Base-by-base conservation (phyloP, 2,329 filamentous ascomycete species). In the Aspergillus uvarum region DNA sequence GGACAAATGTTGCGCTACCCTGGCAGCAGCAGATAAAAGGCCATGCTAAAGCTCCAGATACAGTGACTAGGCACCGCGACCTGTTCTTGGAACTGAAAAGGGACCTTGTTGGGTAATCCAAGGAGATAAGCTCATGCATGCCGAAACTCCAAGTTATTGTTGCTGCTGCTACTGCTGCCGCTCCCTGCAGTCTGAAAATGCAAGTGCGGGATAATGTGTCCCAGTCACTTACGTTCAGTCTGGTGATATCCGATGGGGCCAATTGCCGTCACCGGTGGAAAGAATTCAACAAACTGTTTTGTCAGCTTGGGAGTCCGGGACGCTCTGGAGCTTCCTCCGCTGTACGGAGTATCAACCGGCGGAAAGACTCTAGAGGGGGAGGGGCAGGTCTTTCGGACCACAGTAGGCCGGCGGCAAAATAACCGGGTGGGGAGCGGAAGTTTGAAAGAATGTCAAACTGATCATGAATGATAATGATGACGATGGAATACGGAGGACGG, bases 391-490 rank as follows among this genome's bases (percentile, higher is more conserved):
- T 59, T 29, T 64, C 72, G 71, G 72, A 72, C 64, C 55, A 72
- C 72, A 64, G 72, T 69, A 67, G 67, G 59, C 72, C 72, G 71
- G 64, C 56, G 56, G 66, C 60, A 63, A 68, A 63, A 64, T 59
- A 51, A 58, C 57, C 60, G 65, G 63, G 65, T 67, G 61, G 61
- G 63, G 65, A 63, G 50, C 26, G 47, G n/a, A 31, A 48, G 14
- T 44, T 61, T 57, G 54, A 55, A 24, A n/a, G 21, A 35, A n/a
- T 47, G 26, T 48, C 44, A 56, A 44, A 56, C 47, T 32, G 52
- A 53, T 38, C 16, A 47, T 49, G 54, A 44, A 54, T 47, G 26
- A 51, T 56, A 44, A 55, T 56, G 32, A 48, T 14, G 29, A 58
- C 29, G 50, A 11, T 51, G 58, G 58, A 60, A 35, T 35, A 35